A percentile compares a stretch with the other conserved stretches of the same genome.
Evolutionary conservation across 2,329 filamentous ascomycete genomes (phyloP).

Genomic region (Fusarium neocosmosporiellum): DNA sequence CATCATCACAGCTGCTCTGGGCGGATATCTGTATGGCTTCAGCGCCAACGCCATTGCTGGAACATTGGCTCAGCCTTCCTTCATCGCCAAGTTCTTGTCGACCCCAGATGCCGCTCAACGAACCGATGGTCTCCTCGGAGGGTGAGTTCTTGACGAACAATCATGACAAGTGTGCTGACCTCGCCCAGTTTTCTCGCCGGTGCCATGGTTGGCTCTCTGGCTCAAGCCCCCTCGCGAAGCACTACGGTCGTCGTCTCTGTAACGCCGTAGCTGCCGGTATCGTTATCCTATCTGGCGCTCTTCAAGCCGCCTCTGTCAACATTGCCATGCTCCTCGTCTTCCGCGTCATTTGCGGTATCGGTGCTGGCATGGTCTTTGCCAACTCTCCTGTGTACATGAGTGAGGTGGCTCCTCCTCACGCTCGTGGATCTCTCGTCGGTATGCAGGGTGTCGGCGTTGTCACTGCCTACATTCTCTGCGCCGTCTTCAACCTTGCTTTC

Average conservation of each 20-base stretch:
- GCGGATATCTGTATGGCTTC: constrained; percentile 24
- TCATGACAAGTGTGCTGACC: neutral
- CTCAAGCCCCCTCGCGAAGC: constrained; percentile 26
- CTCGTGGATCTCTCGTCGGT: constrained; percentile 48
- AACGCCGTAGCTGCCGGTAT: constrained; percentile 20
- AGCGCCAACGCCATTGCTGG: constrained; percentile 33
- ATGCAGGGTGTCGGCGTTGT: constrained; percentile 49
- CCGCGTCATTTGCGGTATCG: constrained; percentile 42
- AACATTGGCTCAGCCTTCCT: constrained; percentile 28
- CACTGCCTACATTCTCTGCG: constrained; percentile 49
- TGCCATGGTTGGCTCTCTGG: constrained; percentile 25
- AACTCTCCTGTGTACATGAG: constrained; percentile 52
- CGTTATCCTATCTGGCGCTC: constrained; percentile 17
- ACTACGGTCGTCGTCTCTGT: constrained; percentile 22
- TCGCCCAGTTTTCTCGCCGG: constrained; percentile 8
- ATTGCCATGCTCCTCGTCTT: constrained; percentile 23
- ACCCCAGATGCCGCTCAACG: constrained; percentile 10
- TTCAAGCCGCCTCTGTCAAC: neutral
- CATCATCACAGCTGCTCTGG: constrained; percentile 28
- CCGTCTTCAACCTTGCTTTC: constrained; percentile 28
- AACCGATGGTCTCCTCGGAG: constrained; percentile 20
- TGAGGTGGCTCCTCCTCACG: constrained; percentile 50
- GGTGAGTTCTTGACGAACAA: neutral
- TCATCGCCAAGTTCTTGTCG: constrained; percentile 28
- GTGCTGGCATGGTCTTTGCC: constrained; percentile 51